phyloP scores from a whole-genome alignment of 805 yeast species.

The Candida nanaspora region DNA sequence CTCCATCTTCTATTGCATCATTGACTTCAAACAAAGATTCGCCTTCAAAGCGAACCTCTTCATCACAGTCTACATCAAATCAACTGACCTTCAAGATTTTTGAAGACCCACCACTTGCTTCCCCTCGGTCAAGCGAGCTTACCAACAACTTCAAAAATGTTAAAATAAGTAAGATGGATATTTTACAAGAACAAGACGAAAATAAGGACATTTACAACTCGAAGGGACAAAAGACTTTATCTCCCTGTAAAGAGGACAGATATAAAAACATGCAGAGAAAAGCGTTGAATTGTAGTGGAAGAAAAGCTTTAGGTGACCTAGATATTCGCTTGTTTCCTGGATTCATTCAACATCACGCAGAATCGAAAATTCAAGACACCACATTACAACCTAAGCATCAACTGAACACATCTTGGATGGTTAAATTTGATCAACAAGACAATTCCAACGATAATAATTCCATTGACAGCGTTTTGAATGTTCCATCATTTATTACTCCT shows the following conservation, averaged over 20 bases:
- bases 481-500: slow-evolving; percentile 18
- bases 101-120: slow-evolving; percentile 8
- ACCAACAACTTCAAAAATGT: neutral
- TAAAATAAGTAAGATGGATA: neutral
- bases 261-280: neutral
- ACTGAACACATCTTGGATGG: slow-evolving; percentile 12
- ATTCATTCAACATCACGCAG: slow-evolving; percentile 6
- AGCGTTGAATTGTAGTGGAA: neutral
- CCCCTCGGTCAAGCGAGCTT: neutral
- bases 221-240: neutral
- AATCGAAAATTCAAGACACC: neutral
- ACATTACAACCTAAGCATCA: slow-evolving; percentile 14
- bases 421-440: slow-evolving; percentile 2
- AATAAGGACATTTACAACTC: neutral
- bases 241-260: slow-evolving; percentile 2
- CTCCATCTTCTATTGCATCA: neutral
- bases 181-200: slow-evolving; percentile 1
- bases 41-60: neutral
- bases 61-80: neutral
- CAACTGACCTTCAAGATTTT: slow-evolving; percentile 11
- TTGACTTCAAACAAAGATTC: neutral
- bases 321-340: slow-evolving; percentile 13
- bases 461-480: neutral
- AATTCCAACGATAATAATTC: neutral
- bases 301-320: slow-evolving; percentile 7